phyloP scores from a whole-genome alignment of 768 basidiomycete genomes.

The Galerina marginata region DNA sequence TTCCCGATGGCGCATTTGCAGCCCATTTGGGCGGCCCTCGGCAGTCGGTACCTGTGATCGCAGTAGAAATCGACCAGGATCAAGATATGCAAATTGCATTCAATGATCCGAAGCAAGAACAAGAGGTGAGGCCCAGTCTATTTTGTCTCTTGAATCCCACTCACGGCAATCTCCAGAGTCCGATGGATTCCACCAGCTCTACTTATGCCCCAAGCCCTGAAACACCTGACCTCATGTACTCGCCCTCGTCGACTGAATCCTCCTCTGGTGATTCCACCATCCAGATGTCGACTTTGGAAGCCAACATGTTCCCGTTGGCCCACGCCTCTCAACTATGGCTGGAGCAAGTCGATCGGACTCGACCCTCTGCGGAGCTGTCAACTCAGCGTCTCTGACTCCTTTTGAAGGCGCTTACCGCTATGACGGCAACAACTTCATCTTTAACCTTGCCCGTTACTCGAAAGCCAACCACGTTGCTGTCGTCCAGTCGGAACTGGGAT shows the following conservation, averaged over 20 bases:
- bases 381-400: neutral
- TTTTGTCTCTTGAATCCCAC: neutral
- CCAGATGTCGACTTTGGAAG: conserved; percentile 59
- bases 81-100: neutral
- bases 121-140: neutral
- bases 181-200: no score
- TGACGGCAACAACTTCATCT: neutral
- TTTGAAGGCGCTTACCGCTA: neutral
- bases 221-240: conserved; percentile 63
- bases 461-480: conserved; percentile 1
- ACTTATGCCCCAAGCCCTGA: conserved; percentile 44
- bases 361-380: neutral
- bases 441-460: neutral
- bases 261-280: no score
- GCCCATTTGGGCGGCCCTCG: neutral
- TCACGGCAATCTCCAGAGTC: neutral
- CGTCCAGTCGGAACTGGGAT: conserved; percentile 1
- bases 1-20: conserved; percentile 40
- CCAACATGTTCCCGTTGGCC: conserved; percentile 29
- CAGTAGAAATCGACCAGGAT: no score
- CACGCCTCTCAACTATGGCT: conserved; percentile 16
- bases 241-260: conserved; percentile 65
- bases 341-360: conserved; percentile 1
- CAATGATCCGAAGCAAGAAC: neutral
- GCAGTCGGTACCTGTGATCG: neutral